phyloP scores from a whole-genome alignment of 176 grass and related monocot species.

The Bolboschoenus planiculmis region DNA sequence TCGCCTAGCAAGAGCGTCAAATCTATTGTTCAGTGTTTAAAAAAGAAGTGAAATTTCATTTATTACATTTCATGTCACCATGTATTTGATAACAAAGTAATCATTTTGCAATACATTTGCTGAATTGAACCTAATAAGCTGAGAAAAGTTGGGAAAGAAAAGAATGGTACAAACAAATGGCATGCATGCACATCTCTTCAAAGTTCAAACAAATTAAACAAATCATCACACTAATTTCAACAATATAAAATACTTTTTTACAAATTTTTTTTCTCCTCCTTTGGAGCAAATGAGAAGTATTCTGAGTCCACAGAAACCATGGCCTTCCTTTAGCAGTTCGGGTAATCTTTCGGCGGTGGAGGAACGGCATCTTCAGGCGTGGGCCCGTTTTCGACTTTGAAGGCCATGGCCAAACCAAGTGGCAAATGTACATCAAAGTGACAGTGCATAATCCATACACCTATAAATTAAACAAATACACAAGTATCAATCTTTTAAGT shows the following conservation, averaged over 20 bases:
- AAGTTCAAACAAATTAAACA: not conserved
- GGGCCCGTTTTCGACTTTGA: constrained; percentile 50
- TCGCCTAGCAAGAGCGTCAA: not conserved
- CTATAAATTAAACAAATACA: constrained; percentile 11
- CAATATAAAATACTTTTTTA: not conserved
- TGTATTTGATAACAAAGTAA: not conserved
- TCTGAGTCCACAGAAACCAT: not conserved
- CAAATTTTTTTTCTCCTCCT: not conserved
- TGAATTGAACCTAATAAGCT: constrained; percentile 12
- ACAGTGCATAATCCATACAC: constrained; percentile 64
- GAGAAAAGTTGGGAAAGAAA: not conserved
- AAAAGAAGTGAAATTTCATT: not conserved
- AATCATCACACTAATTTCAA: constrained; percentile 4
- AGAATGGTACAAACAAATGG: not conserved
- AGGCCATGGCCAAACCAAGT: constrained; percentile 41
- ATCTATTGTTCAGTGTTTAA: too few relatives aligned
- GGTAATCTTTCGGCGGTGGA: constrained; percentile 39
- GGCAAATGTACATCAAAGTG: constrained; percentile 46
- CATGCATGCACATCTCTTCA: not conserved
- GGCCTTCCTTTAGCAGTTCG: constrained; percentile 27
- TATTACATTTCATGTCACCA: not conserved
- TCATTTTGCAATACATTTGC: not conserved
- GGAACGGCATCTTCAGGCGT: constrained; percentile 27
- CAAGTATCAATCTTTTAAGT: not conserved
- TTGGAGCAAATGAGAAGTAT: constrained; percentile 6